Evolutionary conservation across 1,139 yeast genomes (phyloP).

Genomic region (Yamadazyma spencermartinsiae): DNA sequence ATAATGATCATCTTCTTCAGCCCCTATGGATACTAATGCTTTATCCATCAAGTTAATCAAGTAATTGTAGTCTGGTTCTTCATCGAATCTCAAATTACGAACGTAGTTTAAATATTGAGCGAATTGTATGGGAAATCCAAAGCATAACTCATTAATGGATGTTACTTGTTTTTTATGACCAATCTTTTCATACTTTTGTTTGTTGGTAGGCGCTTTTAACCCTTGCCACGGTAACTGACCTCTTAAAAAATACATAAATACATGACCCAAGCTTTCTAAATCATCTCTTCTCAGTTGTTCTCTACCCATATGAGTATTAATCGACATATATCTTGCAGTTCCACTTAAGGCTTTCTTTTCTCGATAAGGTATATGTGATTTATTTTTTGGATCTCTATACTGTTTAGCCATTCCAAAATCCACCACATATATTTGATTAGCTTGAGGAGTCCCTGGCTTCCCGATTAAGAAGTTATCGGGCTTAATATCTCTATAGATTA

Average conservation of each 20-base stretch:
- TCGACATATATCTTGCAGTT: slow-evolving; percentile 66
- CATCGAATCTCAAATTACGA: slow-evolving; percentile 71
- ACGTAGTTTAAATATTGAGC: slow-evolving; percentile 75
- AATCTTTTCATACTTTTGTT: slow-evolving; percentile 78
- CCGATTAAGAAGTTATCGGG: slow-evolving; percentile 79
- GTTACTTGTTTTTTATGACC: slow-evolving; percentile 78
- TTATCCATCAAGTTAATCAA: slow-evolving; percentile 43
- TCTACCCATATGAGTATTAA: slow-evolving; percentile 63
- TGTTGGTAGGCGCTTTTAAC: slow-evolving; percentile 74
- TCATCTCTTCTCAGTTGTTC: slow-evolving; percentile 68
- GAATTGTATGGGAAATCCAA: slow-evolving; percentile 73
- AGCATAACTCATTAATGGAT: slow-evolving; percentile 64
- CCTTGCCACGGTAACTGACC: slow-evolving; percentile 64
- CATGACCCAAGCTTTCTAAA: slow-evolving; percentile 64
- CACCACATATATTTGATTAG: slow-evolving; percentile 52
- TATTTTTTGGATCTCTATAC: slow-evolving; percentile 60
- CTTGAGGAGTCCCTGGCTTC: slow-evolving; percentile 61
- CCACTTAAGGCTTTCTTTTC: slow-evolving; percentile 66
- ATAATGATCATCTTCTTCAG: slow-evolving; percentile 61
- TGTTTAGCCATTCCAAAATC: slow-evolving; percentile 71
- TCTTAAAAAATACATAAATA: slow-evolving; percentile 59
- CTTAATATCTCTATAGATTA: slow-evolving; percentile 74
- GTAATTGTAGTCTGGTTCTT: slow-evolving; percentile 71
- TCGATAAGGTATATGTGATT: slow-evolving; percentile 60
- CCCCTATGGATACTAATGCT: slow-evolving; percentile 32